Conservation (phyloP, 2,329 filamentous ascomycete species). For the Xylaria hypoxylon region DNA sequence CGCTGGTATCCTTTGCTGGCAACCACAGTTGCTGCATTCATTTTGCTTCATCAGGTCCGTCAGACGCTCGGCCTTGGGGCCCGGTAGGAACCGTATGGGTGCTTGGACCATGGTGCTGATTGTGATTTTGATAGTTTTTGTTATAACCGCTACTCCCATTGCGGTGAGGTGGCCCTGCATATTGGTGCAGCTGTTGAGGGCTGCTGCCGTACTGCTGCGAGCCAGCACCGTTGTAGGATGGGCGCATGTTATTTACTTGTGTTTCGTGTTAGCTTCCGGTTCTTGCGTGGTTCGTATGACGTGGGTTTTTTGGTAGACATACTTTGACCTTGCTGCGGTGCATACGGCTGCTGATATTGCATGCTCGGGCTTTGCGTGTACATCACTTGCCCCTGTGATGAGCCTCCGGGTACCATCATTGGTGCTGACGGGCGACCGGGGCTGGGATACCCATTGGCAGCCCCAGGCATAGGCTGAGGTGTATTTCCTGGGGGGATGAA, state of each 20-base stretch:
- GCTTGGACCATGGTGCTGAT: slow-evolving; percentile 55
- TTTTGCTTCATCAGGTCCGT: slow-evolving; percentile 61
- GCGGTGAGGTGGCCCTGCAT: slow-evolving; percentile 67
- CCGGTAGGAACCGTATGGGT: slow-evolving; percentile 52
- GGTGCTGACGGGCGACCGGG: slow-evolving; percentile 82
- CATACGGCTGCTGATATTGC: slow-evolving; percentile 81
- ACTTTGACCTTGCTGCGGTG: slow-evolving; percentile 79
- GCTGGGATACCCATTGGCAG: slow-evolving; percentile 85
- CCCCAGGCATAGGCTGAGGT: slow-evolving; percentile 68
- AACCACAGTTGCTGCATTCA: slow-evolving; percentile 47
- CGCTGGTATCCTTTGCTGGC: slow-evolving; percentile 46
- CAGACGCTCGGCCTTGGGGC: slow-evolving; percentile 53
- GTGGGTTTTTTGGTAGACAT: slow-evolving; percentile 59
- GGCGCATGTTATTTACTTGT: slow-evolving; percentile 70
- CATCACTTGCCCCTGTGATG: slow-evolving; percentile 85
- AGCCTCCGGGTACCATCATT: slow-evolving; percentile 95
- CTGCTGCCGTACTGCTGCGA: slow-evolving; percentile 74
- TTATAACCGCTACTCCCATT: slow-evolving; percentile 66
- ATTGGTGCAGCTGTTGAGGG: slow-evolving; percentile 74
- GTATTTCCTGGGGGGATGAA: slow-evolving; percentile 71
- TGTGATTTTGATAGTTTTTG: slow-evolving; percentile 63
- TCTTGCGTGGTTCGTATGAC: slow-evolving; percentile 34
- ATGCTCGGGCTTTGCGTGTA: slow-evolving; percentile 81
- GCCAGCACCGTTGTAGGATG: slow-evolving; percentile 66
- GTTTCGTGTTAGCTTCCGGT: slow-evolving; percentile 54